A percentile compares a stretch with the other conserved stretches of the same genome.
Evolutionary conservation across 2,329 filamentous ascomycete genomes (phyloP).

Genomic region (Volutella citrinella): DNA sequence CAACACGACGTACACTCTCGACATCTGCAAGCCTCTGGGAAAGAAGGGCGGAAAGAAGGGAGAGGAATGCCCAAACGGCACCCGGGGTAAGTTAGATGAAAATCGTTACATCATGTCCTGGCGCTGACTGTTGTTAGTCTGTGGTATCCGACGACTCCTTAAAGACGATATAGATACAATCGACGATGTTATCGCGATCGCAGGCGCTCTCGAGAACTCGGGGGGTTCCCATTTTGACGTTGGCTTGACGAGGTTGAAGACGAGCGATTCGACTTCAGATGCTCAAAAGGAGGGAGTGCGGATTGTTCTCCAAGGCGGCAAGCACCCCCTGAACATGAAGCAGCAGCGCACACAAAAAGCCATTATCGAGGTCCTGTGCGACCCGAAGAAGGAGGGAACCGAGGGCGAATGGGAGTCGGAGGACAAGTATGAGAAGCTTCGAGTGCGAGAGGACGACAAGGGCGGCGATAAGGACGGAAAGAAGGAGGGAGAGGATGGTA

Average conservation of each 20-base stretch:
- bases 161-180: slow-evolving; percentile 47
- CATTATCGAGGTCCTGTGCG: slow-evolving; percentile 83
- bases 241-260: slow-evolving; percentile 63
- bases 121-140: slow-evolving; percentile 51
- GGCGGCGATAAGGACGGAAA: slow-evolving; percentile 35
- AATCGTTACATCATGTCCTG: too few relatives aligned
- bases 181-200: slow-evolving; percentile 66
- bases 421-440: slow-evolving; percentile 47
- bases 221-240: slow-evolving; percentile 62
- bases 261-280: slow-evolving; percentile 62
- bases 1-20: slow-evolving; percentile 80
- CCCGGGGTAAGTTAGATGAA: slow-evolving; percentile 63
- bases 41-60: slow-evolving; percentile 53
- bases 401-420: slow-evolving; percentile 64
- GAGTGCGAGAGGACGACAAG: slow-evolving; percentile 27
- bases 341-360: slow-evolving; percentile 64
- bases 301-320: slow-evolving; percentile 63
- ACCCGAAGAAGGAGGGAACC: slow-evolving; percentile 66
- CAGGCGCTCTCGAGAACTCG: slow-evolving; percentile 62
- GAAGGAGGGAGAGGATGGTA: slow-evolving; percentile 24
- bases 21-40: slow-evolving; percentile 69
- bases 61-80: slow-evolving; percentile 65
- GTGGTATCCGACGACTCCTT: slow-evolving; percentile 65
- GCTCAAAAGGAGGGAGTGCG: slow-evolving; percentile 68
- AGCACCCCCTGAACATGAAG: slow-evolving; percentile 45